Evolutionary conservation across 371 early-diverging fungal genomes (phyloP), one percentile per base, ranked within the genome.

Genomic region (Mucor ambiguus): DNA sequence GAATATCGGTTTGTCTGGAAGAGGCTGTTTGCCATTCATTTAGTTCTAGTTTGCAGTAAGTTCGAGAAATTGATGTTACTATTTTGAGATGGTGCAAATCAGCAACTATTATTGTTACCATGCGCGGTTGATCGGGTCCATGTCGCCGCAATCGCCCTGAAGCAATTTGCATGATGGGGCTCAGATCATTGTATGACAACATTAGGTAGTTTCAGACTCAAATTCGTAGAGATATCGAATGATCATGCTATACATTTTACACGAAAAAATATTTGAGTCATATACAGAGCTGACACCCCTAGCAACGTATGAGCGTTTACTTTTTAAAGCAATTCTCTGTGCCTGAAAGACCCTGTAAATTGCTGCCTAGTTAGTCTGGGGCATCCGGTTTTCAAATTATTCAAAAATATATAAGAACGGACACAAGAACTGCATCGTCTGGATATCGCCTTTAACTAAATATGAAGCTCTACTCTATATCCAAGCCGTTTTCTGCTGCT

Each of bases 401-500:
- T 18, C 4, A 4, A 41, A 18, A 14, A 41, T 22, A 46, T 46
- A 46, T 46, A 46, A 46, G 22, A 46, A 10, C n/a, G 46, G 10
- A 9, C 46, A 20, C 4, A n/a, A 46, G 20, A 46, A 46, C 9
- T 2, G 0, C 0, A n/a, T 3, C 22, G 8, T 11, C 22, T 41
- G 41, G 22, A 46, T 22, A 22, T 22, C 6, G 1, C 22, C 37
- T 35, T 10, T 9, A 8, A 46, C 22, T 10, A 22, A 22, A 46
- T 9, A 46, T 46, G 46, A 46, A 46, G 9, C n/a, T 46, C 8
- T 46, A 46, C 22, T 22, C 1, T 22, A 87, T 66, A 6, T 61
- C 78, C 20, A 84, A 66, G 2, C 84, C 85, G 29, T 76, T 71
- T 32, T 84, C 82, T 8, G 81, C 70, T 20, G 80, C 65, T 62